A percentile compares a stretch with the other conserved stretches of the same genome.
These are phyloP conservation scores for Boletus subparvulus DNA, from an alignment of 768 basidiomycete genomes.

Conservation along the genomic window DNA sequence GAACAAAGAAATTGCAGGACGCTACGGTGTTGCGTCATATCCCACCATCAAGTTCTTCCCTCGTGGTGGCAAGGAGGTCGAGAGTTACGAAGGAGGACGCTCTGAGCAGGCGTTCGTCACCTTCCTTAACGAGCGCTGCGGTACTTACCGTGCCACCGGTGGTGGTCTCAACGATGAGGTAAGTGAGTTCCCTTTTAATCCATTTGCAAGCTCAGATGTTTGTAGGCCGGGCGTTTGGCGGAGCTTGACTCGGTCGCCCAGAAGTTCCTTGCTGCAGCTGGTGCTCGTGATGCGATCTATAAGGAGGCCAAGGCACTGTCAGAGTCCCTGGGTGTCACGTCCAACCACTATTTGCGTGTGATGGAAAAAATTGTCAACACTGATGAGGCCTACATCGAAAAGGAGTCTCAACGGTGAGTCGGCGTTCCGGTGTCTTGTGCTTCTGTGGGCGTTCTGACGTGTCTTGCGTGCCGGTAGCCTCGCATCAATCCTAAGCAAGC, in stretches of 20 bases:
- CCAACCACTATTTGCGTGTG: slow-evolving; percentile 81
- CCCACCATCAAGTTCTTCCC: slow-evolving; percentile 97
- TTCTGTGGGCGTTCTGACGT: slow-evolving; percentile 4
- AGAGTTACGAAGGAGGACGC: slow-evolving; percentile 69
- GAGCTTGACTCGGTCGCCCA: slow-evolving; percentile 77
- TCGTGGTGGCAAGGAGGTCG: slow-evolving; percentile 60
- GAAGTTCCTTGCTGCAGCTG: slow-evolving; percentile 65
- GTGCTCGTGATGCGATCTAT: slow-evolving; percentile 59
- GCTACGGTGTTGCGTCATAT: slow-evolving; percentile 77
- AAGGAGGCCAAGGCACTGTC: slow-evolving; percentile 58
- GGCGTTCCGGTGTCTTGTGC: background rate
- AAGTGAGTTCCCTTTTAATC: slow-evolving; percentile 15
- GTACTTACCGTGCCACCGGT: slow-evolving; percentile 77
- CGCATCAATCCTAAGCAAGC: slow-evolving; percentile 72
- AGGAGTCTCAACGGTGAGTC: slow-evolving; percentile 79
- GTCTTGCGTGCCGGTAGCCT: slow-evolving; percentile 45
- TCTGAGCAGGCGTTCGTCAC: slow-evolving; percentile 71
- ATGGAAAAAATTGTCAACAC: slow-evolving; percentile 84
- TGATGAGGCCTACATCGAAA: slow-evolving; percentile 73
- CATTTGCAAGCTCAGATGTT: slow-evolving; percentile 5
- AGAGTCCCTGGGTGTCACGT: slow-evolving; percentile 49
- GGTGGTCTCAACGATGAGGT: slow-evolving; percentile 77
- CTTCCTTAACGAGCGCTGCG: slow-evolving; percentile 85
- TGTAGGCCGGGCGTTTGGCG: slow-evolving; percentile 76
- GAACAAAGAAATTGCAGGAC: slow-evolving; percentile 67